phyloP scores from a whole-genome alignment of 345 rosid genomes.

The Citrus glauca region DNA sequence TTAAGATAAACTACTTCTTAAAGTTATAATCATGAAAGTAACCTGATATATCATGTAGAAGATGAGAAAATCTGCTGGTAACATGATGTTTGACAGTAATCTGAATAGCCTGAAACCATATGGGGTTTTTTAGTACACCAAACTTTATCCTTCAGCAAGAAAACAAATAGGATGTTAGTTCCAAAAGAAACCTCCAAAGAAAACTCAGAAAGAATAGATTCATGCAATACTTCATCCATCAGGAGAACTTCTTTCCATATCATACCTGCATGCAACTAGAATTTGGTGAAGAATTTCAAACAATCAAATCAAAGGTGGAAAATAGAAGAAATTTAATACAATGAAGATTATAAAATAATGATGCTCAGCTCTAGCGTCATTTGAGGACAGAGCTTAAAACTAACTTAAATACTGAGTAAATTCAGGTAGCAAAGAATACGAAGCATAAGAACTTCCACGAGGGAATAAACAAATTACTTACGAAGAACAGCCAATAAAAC shows the following conservation, averaged over 20 bases:
- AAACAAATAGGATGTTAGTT: conserved; percentile 5
- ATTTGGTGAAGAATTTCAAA: conserved; percentile 19
- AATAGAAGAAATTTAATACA: conserved; percentile 8
- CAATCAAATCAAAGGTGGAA: conserved; percentile 8
- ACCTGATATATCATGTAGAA: conserved; percentile 85
- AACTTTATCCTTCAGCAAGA: not conserved
- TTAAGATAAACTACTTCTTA: not conserved
- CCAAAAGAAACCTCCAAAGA: conserved; percentile 56
- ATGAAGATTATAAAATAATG: not conserved
- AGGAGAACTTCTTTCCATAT: conserved; percentile 86
- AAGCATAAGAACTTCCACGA: conserved; percentile 8
- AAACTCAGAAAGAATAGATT: conserved; percentile 70
- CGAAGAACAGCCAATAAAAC: conserved; percentile 57
- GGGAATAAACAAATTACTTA: conserved; percentile 40
- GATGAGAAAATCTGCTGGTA: conserved; percentile 59
- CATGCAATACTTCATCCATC: conserved; percentile 76
- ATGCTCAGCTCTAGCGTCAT: not conserved
- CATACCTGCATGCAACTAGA: conserved; percentile 46
- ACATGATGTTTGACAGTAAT: conserved; percentile 63
- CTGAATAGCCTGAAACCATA: conserved; percentile 73
- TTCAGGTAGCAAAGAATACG: not conserved
- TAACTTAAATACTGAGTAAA: not conserved
- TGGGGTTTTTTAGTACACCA: conserved; percentile 23
- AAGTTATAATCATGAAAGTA: conserved; percentile 14
- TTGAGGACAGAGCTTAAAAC: not conserved